Evolutionary conservation across 2,329 filamentous ascomycete species (phyloP).

Genomic region (Oidium heveae): DNA sequence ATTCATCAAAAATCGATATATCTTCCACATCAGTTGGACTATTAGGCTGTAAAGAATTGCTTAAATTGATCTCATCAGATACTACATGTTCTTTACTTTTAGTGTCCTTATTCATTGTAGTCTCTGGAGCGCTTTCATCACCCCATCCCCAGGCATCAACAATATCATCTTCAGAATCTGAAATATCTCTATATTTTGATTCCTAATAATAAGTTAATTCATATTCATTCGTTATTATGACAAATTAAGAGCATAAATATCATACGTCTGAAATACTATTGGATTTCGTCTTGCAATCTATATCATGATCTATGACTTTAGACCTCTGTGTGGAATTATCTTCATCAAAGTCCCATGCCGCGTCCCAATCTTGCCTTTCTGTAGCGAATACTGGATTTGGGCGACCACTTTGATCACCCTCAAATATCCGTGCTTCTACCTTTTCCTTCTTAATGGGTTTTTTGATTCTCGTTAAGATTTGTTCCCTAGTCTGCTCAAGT

Average conservation of each 20-base stretch:
- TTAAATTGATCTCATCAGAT: neutral
- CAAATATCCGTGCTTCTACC: conserved; percentile 50
- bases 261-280: no score
- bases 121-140: conserved; percentile 29
- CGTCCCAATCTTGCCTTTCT: conserved; percentile 41
- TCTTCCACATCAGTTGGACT: conserved; percentile 18
- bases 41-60: neutral
- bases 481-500: conserved; percentile 45
- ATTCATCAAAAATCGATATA: conserved; percentile 60
- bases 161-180: conserved; percentile 15
- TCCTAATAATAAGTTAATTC: neutral
- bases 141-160: conserved; percentile 56
- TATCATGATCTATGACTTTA: neutral
- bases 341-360: conserved; percentile 48
- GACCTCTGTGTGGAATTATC: conserved; percentile 15
- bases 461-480: conserved; percentile 35
- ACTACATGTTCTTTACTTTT: neutral
- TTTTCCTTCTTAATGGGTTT: conserved; percentile 49
- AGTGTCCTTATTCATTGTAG: neutral
- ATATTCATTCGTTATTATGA: no score
- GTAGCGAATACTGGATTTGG: conserved; percentile 25
- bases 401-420: neutral
- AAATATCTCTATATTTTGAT: conserved; percentile 1
- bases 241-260: no score
- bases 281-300: neutral